These are phyloP conservation scores for Neopestalotiopsis sp. DNA, from an alignment of 2,329 filamentous ascomycete genomes.

Conservation along the genomic window DNA sequence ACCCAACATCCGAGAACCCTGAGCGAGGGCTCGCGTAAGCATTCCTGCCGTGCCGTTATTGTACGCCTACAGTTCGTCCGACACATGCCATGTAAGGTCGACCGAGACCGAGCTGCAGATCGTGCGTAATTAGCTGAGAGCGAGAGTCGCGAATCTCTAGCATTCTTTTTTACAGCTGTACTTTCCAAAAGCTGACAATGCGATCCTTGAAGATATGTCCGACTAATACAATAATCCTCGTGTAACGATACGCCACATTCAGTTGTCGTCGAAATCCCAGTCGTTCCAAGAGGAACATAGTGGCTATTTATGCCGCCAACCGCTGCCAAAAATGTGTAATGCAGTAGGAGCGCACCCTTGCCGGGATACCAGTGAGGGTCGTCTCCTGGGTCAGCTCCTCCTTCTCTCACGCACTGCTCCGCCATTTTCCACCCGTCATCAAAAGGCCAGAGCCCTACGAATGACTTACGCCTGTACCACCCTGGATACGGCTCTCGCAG, in stretches of 20 bases:
- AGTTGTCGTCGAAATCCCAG: neutral
- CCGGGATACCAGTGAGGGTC: neutral
- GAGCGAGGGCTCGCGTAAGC: neutral
- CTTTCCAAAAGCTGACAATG: neutral
- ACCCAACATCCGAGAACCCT: neutral
- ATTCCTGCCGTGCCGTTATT: neutral
- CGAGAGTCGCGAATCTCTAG: neutral
- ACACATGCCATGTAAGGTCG: neutral
- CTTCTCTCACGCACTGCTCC: neutral
- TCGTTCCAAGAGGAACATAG: neutral
- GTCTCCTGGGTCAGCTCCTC: neutral
- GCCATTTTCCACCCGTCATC: conserved; percentile 10
- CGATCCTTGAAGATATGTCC: neutral
- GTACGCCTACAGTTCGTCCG: neutral
- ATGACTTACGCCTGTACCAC: conserved; percentile 1
- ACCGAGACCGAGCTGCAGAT: neutral
- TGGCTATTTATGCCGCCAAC: neutral
- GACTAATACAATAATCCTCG: neutral
- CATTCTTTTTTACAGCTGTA: neutral
- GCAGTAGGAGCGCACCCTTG: neutral
- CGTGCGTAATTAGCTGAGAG: neutral
- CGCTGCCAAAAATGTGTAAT: neutral
- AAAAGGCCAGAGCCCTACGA: neutral
- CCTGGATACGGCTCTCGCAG: conserved; percentile 7
- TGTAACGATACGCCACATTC: neutral